These are phyloP conservation scores for Alternaria burnsii DNA, from an alignment of 2,329 filamentous ascomycete species.

Conservation along the genomic window DNA sequence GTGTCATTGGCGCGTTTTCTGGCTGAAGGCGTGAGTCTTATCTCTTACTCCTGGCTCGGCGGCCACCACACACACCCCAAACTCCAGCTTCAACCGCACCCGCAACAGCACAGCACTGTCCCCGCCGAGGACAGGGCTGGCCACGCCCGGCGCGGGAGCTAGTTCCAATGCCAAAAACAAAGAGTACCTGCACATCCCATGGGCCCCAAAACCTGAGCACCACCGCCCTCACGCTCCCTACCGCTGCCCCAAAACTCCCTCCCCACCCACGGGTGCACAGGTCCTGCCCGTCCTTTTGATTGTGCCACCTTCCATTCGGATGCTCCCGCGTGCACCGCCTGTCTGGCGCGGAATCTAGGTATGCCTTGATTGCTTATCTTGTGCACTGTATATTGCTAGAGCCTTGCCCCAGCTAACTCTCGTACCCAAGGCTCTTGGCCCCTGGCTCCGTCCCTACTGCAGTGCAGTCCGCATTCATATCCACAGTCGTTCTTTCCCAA, in stretches of 20 bases:
- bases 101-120: constrained; percentile 21
- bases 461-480: not conserved
- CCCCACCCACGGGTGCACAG: constrained; percentile 36
- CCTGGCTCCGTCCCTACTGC: constrained; percentile 15
- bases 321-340: constrained; percentile 43
- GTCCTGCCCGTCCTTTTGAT: constrained; percentile 32
- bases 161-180: constrained; percentile 42
- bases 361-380: constrained; percentile 44
- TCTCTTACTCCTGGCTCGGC: constrained; percentile 37
- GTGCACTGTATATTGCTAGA: constrained; percentile 44
- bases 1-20: constrained; percentile 27
- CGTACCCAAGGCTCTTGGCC: constrained; percentile 19
- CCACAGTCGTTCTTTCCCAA: constrained; percentile 14
- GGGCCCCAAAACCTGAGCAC: constrained; percentile 23
- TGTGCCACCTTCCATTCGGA: constrained; percentile 37
- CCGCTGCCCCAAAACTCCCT: constrained; percentile 28
- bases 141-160: constrained; percentile 47
- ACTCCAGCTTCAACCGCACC: constrained; percentile 26
- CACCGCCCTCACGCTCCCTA: constrained; percentile 4
- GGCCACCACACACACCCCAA: constrained; percentile 25
- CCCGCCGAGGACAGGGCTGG: constrained; percentile 36
- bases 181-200: constrained; percentile 45
- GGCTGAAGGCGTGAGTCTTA: constrained; percentile 31
- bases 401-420: constrained; percentile 36
- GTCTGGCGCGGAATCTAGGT: constrained; percentile 34